Base-by-base conservation (phyloP, 306 rosid species). In the Malus sieversii region DNA sequence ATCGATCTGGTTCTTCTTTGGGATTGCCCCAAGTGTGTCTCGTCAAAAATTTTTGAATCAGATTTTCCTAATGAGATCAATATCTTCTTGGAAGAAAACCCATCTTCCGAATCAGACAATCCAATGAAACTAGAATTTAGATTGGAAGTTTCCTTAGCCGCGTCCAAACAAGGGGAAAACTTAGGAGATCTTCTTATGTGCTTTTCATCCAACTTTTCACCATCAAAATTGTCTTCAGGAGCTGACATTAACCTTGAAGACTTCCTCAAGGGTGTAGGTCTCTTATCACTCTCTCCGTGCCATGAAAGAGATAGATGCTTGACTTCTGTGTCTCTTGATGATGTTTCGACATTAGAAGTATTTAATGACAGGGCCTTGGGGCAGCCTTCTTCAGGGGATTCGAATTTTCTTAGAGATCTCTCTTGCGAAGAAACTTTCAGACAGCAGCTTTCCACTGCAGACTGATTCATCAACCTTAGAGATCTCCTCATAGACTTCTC, bases 111-210 rank as follows among this genome's bases (percentile, higher is more conserved):
- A 70, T 79, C 72, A 78, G 87, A 81, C 76, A 83, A 64, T 45
- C 79, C 74, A 73, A 72, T 10, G 18, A 75, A 48, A 81, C 60
- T 64, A 25, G 80, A 62, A 63, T 55, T 72, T 22, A 52, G 35
- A 66, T 61, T 61, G 20, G 66, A 40, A 19, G 66, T 59, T 59
- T 78, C 79, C 35, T 27, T 16, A 63, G 68, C 71, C 38, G 30
- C 80, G 15, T 67, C 71, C 35, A 84, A 82, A 80, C 85, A 64
- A 33, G 78, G 72, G 52, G 73, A 78, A 70, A 76, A 68, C 82
- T 87, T 85, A 51, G 85, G 82, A 74, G 88, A 84, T 80, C 84
- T 82, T 75, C 89, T 67, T 65, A 48, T 16, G 23, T 52, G 70
- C n/a, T 66, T 82, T 73, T 77, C 80, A 69, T 64, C 12, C 46